Evolutionary conservation across 2,329 filamentous ascomycete genomes (phyloP), one percentile per base, ranked within the genome.

Genomic region (Diaporthe caulivora): DNA sequence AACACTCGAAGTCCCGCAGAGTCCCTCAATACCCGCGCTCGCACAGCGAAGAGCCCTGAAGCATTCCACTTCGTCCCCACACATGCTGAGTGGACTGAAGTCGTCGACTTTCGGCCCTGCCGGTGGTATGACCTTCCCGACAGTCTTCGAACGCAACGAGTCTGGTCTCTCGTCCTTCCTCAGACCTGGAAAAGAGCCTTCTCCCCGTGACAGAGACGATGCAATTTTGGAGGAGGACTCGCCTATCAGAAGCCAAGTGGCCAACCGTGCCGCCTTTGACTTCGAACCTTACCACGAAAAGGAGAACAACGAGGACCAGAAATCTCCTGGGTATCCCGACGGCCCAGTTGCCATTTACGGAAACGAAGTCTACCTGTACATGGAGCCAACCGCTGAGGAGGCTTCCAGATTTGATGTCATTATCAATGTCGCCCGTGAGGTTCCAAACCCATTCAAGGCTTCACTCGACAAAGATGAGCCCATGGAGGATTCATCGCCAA

Each of bases 341-440:
- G 94, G 94, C 0, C 94, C 94, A 0, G 92, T 96, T 70, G 92
- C 93, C 77, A 95, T 97, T 67, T 95, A 96, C 77, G 91, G 91
- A 70, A 92, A 94, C 73, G 90, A 92, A 57, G 91, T 97, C 10
- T 95, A 92, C 79, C 87, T 97, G 0, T 97, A 95, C 78, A 86
- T 94, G 53, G 94, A 97, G 80, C 94, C 94, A 0, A 94, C 92
- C 1, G 92, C 92, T 0, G 92, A 95, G 53, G 93, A 95, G 80
- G 94, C 94, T 2, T 87, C 92, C 15, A 87, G 89, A 44, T 97
- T 95, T 76, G 94, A 97, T 77, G 92, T 96, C 3, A 91, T 97
- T 24, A 91, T 97, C 79, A 97, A 97, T 76, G 94, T 96, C 9
- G 94, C 94, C 1, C 92, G 92, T 73, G 94, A 97, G 82, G 94